Conservation (phyloP, 495 filamentous ascomycete species). For the Talaromyces trachyspermus region DNA sequence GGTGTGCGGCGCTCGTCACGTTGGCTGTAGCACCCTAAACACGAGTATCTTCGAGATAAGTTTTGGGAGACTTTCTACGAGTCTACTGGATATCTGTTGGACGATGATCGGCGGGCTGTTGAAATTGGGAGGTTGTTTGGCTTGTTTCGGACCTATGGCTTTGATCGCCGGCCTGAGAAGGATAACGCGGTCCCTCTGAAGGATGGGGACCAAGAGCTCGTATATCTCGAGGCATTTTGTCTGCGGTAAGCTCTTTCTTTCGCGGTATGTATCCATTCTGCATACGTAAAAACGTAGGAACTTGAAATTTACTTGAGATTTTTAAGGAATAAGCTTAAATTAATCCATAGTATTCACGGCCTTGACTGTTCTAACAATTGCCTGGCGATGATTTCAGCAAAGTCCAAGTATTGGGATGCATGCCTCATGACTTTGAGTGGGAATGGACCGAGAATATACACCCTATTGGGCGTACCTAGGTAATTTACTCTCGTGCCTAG, state of each 20-base stretch:
- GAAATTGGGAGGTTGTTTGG: constrained; percentile 1
- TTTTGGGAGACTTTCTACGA: constrained; percentile 20
- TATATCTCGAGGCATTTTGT: constrained; percentile 6
- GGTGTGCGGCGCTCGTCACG: constrained; percentile 27
- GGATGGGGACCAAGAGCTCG: constrained; percentile 3
- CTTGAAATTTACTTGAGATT: no score
- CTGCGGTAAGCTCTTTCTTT: background rate
- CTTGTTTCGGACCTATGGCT: constrained; percentile 4
- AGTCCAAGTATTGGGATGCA: no score
- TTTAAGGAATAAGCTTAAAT: no score
- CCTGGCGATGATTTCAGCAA: no score
- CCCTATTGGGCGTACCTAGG: no score
- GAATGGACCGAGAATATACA: no score
- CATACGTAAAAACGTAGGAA: no score
- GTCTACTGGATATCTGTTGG: constrained; percentile 11
- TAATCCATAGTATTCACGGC: no score
- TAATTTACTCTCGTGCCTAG: no score
- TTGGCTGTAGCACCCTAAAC: constrained; percentile 27
- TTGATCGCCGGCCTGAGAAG: constrained; percentile 6
- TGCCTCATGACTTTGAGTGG: no score
- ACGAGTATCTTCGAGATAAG: constrained; percentile 13
- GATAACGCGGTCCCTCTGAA: background rate
- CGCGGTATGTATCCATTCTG: no score
- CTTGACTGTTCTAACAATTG: no score
- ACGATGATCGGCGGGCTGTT: constrained; percentile 11